These are phyloP conservation scores for Tetraselmis chui DNA, from an alignment of 139 green algal genomes.

Conservation along the genomic window DNA sequence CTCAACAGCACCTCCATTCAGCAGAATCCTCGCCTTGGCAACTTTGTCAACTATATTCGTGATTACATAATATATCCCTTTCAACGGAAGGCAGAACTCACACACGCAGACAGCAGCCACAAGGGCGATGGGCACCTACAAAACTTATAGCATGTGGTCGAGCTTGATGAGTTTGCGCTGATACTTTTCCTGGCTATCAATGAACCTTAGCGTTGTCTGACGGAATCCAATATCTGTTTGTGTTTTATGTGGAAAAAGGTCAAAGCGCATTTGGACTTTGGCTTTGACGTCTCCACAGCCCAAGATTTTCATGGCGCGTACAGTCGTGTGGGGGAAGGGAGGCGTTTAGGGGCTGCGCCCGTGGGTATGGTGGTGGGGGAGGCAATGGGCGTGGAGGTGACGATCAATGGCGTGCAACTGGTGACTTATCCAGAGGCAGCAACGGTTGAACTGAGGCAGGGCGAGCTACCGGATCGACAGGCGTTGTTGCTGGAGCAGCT, in stretches of 20 bases:
- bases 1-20: too few relatives aligned
- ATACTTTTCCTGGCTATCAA: too few relatives aligned
- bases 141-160: too few relatives aligned
- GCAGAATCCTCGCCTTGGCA: too few relatives aligned
- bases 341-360: too few relatives aligned
- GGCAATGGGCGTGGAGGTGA: background rate
- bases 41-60: too few relatives aligned
- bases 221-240: background rate
- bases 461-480: background rate
- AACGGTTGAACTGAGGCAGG: background rate
- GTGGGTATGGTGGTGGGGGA: background rate
- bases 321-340: background rate
- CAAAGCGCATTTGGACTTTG: background rate
- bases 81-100: background rate
- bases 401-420: background rate
- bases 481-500: background rate
- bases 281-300: background rate
- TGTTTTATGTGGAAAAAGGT: background rate
- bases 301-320: background rate
- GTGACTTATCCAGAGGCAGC: background rate
- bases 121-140: too few relatives aligned
- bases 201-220: too few relatives aligned
- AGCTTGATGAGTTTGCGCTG: background rate
- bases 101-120: background rate
- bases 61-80: too few relatives aligned